Base-by-base conservation (phyloP, 2,329 filamentous ascomycete genomes). In the Fusarium sp. region DNA sequence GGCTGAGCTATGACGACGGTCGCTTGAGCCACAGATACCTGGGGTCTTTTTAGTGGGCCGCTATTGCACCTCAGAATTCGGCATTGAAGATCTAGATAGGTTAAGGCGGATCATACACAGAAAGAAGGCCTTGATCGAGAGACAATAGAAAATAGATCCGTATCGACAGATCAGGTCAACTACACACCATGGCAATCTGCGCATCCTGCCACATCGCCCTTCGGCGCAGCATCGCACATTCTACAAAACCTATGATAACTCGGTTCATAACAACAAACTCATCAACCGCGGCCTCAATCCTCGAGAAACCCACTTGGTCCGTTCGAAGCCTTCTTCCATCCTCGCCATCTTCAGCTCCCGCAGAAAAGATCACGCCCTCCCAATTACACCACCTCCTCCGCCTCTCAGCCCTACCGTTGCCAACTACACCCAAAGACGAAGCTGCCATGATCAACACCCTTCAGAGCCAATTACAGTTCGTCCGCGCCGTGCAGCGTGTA, bases 381-480 rank as follows among this genome's bases (percentile, higher is more conserved):
- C 91, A 94, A 80, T 88, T 98, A 0, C 90, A 89, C 75, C 95
- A 98, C 80, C 90, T 98, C 14, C 91, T 98, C 39, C 93, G 93
- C 22, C 91, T 98, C 42, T 97, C 95, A 7, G 95, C 95, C 18
- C 91, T 99, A 0, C 94, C 95, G 0, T 87, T 87, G 3, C 94
- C 95, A 0, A 82, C 86, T 22, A 86, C 86, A 4, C 72, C 84
- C 4, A 85, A 85, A 56, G 91, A 94, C 75, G 92, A 97, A 79
- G 77, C 84, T 0, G 82, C 86, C 31, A 94, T 97, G 89, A 87
- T 97, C 7, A 79, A 87, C 27, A 95, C 92, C 2, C 87, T 99
- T 4, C 87, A 91, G 57, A 90, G 92, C 36, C 96, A 99, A 79
- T 88, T 99, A 0, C 92, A 93, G 77, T 99, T 99, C 78, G 94